phyloP scores from a whole-genome alignment of 495 filamentous ascomycete species.

The Neurospora sp. region DNA sequence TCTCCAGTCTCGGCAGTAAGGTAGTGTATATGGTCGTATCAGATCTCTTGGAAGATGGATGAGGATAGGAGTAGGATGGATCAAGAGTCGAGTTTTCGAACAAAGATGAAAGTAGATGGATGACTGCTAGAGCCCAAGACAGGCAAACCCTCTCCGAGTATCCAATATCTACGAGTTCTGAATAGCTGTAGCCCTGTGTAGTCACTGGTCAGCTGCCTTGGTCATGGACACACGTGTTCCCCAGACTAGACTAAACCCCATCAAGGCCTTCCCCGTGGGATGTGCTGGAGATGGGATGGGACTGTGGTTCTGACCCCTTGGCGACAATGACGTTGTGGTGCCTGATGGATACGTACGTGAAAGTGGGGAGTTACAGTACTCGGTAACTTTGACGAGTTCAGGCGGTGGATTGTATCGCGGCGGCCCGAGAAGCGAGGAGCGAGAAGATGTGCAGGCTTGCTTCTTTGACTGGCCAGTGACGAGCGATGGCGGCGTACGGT shows the following conservation, averaged over 20 bases:
- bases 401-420: neutral
- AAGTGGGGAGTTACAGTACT: neutral
- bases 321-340: neutral
- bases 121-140: neutral
- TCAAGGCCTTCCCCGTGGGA: neutral
- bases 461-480: neutral
- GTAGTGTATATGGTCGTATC: neutral
- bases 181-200: neutral
- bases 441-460: neutral
- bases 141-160: neutral
- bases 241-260: neutral
- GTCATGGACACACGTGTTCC: neutral
- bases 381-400: neutral
- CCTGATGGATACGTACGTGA: neutral
- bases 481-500: neutral
- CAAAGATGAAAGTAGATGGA: neutral
- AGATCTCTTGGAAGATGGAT: neutral
- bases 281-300: neutral
- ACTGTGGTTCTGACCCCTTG: neutral
- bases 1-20: neutral
- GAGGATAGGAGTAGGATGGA: neutral
- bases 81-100: neutral
- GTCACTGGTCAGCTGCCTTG: neutral
- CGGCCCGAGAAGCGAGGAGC: neutral
- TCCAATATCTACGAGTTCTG: neutral